phyloP scores from a whole-genome alignment of 75 land plant genomes.

The Picea sitchensis region DNA sequence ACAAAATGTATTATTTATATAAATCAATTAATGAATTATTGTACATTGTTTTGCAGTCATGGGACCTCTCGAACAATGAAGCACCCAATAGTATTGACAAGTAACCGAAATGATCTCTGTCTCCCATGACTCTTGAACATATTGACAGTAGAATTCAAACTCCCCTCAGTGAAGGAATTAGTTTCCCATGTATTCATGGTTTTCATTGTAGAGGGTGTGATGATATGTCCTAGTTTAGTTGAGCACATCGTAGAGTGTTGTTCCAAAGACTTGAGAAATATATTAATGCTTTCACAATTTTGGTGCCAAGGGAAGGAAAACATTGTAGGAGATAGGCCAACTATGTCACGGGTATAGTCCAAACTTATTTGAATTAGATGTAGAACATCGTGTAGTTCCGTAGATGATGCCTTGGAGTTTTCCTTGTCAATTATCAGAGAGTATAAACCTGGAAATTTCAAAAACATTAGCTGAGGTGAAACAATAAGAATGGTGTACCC shows the following conservation, averaged over 20 bases:
- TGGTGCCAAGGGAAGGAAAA: conserved; percentile 69
- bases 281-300: conserved; percentile 79
- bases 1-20: no score
- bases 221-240: conserved; percentile 30
- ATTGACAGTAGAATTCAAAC: conserved; percentile 34
- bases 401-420: conserved; percentile 49
- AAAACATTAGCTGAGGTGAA: conserved; percentile 13
- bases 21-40: no score
- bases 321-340: conserved; percentile 20
- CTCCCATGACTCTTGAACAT: conserved; percentile 56
- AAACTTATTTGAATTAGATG: conserved; percentile 48
- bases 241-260: conserved; percentile 42
- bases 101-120: conserved; percentile 60
- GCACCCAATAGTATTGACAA: conserved; percentile 83
- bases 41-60: no score
- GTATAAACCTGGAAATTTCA: conserved; percentile 35
- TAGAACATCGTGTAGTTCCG: conserved; percentile 47
- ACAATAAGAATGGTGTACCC: neutral
- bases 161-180: conserved; percentile 59
- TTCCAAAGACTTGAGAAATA: conserved; percentile 68
- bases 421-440: conserved; percentile 54
- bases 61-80: conserved; percentile 78
- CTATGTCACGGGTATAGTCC: conserved; percentile 18
- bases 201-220: conserved; percentile 61
- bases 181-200: conserved; percentile 54